Base-by-base conservation (phyloP, 768 basidiomycete genomes). In the Russula griseocarnosa region DNA sequence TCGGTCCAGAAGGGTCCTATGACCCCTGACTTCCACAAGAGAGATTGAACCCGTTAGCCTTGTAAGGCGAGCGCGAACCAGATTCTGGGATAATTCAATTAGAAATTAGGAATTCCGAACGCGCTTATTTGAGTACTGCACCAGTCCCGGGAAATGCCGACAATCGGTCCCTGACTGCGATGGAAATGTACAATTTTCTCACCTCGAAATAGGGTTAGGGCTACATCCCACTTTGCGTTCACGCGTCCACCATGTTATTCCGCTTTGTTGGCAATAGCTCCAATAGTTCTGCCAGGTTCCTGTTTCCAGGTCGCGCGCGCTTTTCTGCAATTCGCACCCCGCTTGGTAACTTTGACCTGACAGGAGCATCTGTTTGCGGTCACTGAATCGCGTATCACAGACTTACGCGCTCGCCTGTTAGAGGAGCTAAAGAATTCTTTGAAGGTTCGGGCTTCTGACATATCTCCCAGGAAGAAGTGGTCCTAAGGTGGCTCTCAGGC, bases 351-450 rank as follows among this genome's bases (percentile, higher is more conserved):
- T 28, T 24, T 62, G 13, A 8, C 40, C 22, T 30, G 20, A 53
- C 24, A 49, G 44, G 3, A 16, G 5, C 11, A 7, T 28, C 22
- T 47, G 22, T 20, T 20, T 14, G 36, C n/a, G 2, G 44, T 26
- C 3, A 44, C 58, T 60, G 46, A 55, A 36, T 36, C 40, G 34
- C 18, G 57, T 14, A 53, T 14, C 16, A 22, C 53, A 85, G 87
- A 83, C 62, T 72, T 87, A 61, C 83, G 87, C 26, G 69, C 79
- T 46, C 78, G 75, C 56, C 76, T 90, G 36, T 73, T 79, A 58
- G 69, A 72, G 47, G 82, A 82, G 58, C 79, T 89, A 26, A 90
- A 90, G 70, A 68, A 72, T 28, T 83, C 88, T 10, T 83, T 90
- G 84, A 90, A 86, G 82, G 87, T 86, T 56, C 30, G 70, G 52